phyloP scores from a whole-genome alignment of 192 early-diverging fungal genomes.

The Coemansia sp. region DNA sequence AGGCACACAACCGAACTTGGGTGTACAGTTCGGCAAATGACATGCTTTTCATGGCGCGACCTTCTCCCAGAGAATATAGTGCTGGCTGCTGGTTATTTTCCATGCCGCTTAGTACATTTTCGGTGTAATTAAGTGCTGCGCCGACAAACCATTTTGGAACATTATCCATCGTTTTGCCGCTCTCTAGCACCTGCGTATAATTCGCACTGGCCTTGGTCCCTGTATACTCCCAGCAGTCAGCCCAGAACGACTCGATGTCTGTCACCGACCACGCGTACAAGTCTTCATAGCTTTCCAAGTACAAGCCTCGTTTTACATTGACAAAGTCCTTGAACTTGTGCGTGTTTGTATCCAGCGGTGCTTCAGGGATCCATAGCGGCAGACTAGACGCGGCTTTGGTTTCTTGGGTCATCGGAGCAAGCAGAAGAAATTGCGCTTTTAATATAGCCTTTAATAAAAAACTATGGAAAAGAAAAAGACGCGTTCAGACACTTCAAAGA shows the following conservation, averaged over 20 bases:
- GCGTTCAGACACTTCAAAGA: neutral
- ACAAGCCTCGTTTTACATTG: constrained; percentile 64
- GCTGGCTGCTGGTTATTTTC: constrained; percentile 45
- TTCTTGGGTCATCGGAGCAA: constrained; percentile 27
- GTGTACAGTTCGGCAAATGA: constrained; percentile 74
- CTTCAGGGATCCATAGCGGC: constrained; percentile 65
- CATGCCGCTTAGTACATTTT: constrained; percentile 73
- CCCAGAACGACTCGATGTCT: constrained; percentile 81
- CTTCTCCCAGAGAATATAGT: constrained; percentile 54
- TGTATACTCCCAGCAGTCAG: constrained; percentile 75
- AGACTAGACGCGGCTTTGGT: constrained; percentile 1
- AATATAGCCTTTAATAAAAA: neutral
- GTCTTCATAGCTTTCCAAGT: constrained; percentile 61
- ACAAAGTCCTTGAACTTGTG: constrained; percentile 72
- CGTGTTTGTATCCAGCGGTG: constrained; percentile 61
- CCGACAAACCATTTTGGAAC: constrained; percentile 93
- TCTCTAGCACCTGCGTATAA: constrained; percentile 63
- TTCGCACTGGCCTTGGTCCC: constrained; percentile 28
- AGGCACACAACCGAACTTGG: constrained; percentile 67
- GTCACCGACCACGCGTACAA: constrained; percentile 84
- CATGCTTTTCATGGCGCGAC: constrained; percentile 48
- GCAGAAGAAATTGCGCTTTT: neutral
- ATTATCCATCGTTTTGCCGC: constrained; percentile 70
- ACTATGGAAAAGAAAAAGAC: neutral
- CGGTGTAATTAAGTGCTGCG: constrained; percentile 84